phyloP scores from a whole-genome alignment of 163 green algal genomes.

The Scenedesmus sp. region DNA sequence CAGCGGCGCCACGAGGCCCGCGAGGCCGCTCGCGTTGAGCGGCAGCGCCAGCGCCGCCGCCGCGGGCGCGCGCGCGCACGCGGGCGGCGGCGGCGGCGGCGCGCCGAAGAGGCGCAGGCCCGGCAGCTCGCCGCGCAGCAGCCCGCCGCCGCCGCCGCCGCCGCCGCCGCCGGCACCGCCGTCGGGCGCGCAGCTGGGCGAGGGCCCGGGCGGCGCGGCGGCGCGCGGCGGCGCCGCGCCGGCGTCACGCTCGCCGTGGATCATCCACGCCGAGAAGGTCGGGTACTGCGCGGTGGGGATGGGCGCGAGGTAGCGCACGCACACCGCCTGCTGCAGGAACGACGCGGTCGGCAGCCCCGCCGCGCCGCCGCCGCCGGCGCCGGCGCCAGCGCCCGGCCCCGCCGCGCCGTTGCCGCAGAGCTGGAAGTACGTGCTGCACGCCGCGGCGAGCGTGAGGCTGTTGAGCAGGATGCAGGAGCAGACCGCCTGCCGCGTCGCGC shows the following conservation, averaged over 20 bases:
- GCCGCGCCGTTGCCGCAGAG: slow-evolving; percentile 71
- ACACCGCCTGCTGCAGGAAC: slow-evolving; percentile 59
- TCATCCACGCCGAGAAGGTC: slow-evolving; percentile 74
- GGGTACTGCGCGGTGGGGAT: slow-evolving; percentile 71
- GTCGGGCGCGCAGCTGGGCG: not conserved
- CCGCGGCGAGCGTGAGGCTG: slow-evolving; percentile 68
- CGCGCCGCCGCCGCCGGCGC: no score
- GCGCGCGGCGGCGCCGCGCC: no score
- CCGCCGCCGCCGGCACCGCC: not conserved
- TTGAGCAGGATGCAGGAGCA: slow-evolving; percentile 75
- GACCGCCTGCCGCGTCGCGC: slow-evolving; percentile 47
- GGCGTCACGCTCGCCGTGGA: slow-evolving; percentile 68
- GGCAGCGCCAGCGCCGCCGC: not conserved
- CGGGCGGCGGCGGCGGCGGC: no score
- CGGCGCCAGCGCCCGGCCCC: not conserved
- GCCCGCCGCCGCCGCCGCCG: not conserved
- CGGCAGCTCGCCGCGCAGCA: no score
- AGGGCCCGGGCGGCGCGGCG: not conserved
- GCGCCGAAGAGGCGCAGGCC: no score
- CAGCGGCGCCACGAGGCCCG: slow-evolving; percentile 11
- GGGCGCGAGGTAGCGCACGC: slow-evolving; percentile 75
- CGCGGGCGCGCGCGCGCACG: not conserved
- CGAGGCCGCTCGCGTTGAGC: not conserved
- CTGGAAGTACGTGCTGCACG: slow-evolving; percentile 85
- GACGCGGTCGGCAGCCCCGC: not conserved